These are phyloP conservation scores for Fomitiporia mediterranea DNA, from an alignment of 1,284 basidiomycete species.

Conservation along the genomic window DNA sequence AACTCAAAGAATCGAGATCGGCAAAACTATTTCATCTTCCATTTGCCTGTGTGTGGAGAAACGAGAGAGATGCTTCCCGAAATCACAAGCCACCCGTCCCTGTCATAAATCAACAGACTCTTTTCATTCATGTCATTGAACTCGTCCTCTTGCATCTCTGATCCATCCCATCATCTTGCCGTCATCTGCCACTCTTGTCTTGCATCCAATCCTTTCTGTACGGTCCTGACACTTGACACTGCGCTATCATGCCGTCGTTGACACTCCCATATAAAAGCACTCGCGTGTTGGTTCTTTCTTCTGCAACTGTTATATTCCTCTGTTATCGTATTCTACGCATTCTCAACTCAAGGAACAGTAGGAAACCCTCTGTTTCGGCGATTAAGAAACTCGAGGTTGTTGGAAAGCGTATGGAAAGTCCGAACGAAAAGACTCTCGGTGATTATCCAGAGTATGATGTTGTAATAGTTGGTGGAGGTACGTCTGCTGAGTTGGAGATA, in stretches of 20 bases:
- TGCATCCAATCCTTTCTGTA: background rate
- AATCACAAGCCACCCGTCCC: background rate
- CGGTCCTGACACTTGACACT: background rate
- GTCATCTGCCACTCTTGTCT: background rate
- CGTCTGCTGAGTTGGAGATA: background rate
- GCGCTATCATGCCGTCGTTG: background rate
- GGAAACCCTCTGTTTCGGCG: background rate
- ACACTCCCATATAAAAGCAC: background rate
- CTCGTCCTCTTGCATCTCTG: too few relatives aligned
- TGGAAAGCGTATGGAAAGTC: background rate
- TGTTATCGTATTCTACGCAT: background rate
- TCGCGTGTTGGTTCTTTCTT: background rate
- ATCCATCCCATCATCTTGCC: background rate
- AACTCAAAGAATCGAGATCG: too few relatives aligned
- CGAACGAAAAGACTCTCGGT: background rate
- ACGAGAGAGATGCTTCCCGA: background rate
- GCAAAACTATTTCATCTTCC: too few relatives aligned
- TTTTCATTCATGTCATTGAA: too few relatives aligned
- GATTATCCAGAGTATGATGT: conserved; percentile 16
- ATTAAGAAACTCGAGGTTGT: conserved; percentile 5
- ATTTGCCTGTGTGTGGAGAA: too few relatives aligned
- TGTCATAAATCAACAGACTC: background rate
- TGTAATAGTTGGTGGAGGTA: conserved; percentile 23
- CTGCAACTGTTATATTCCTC: background rate
- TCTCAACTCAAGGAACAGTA: background rate